These are phyloP conservation scores for Tubosaeta brunneosetosa DNA, from an alignment of 768 basidiomycete genomes.

Conservation along the genomic window DNA sequence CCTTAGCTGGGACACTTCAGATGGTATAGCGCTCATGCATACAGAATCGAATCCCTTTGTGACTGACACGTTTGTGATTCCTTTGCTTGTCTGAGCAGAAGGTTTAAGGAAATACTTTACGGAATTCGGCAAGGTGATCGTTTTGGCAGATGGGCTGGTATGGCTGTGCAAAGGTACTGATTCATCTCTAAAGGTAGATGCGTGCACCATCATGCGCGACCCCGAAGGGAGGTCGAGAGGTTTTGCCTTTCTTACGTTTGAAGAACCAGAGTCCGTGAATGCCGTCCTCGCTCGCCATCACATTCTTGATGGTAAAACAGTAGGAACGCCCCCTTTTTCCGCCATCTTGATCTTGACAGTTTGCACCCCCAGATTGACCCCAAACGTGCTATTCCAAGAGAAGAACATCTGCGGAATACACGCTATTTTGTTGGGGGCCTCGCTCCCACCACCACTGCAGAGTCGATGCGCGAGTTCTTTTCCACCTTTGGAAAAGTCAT, in stretches of 20 bases:
- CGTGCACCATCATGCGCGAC: constrained; percentile 85
- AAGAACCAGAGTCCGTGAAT: constrained; percentile 58
- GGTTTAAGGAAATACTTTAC: constrained; percentile 68
- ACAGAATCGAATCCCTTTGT: constrained; percentile 20
- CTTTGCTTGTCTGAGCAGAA: constrained; percentile 38
- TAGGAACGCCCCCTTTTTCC: constrained; percentile 30
- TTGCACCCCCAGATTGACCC: constrained; percentile 66
- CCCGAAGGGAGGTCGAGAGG: constrained; percentile 69
- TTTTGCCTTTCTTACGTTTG: constrained; percentile 83
- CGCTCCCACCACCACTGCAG: constrained; percentile 60
- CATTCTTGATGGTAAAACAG: constrained; percentile 73
- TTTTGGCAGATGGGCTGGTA: constrained; percentile 5
- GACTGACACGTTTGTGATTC: constrained; percentile 23
- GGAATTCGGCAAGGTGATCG: constrained; percentile 67
- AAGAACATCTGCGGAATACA: constrained; percentile 70
- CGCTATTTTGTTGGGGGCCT: constrained; percentile 83
- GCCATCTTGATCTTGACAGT: neutral
- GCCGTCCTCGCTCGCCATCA: constrained; percentile 66
- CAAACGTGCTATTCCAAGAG: constrained; percentile 80
- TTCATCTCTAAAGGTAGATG: constrained; percentile 51
- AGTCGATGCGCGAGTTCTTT: constrained; percentile 69
- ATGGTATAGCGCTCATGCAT: constrained; percentile 51
- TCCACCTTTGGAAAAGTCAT: constrained; percentile 71
- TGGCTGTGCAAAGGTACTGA: constrained; percentile 10
- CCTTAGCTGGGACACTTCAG: constrained; percentile 88